These are phyloP conservation scores for Globisporangium acanthophoron DNA, from an alignment of 352 stramenopile genomes.

Conservation along the genomic window DNA sequence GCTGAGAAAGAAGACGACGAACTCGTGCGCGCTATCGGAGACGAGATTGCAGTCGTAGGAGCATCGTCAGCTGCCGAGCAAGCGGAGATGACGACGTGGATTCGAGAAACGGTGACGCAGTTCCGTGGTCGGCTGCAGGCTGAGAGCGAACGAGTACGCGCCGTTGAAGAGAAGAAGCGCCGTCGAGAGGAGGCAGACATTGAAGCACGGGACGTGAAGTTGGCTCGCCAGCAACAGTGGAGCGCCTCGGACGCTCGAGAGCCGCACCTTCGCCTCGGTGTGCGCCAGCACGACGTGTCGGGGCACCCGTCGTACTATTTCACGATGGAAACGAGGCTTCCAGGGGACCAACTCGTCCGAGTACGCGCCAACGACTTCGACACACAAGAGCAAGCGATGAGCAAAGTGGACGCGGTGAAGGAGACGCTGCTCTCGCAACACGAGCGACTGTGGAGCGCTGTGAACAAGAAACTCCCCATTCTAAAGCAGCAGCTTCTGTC, in stretches of 20 bases:
- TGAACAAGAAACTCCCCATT: neutral
- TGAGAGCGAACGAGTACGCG: neutral
- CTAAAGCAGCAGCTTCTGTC: conserved; percentile 5
- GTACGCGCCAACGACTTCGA: conserved; percentile 14
- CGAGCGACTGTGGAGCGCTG: neutral
- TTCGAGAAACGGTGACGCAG: conserved; percentile 8
- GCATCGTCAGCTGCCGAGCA: neutral
- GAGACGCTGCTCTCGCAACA: conserved; percentile 5
- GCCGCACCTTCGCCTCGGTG: conserved; percentile 13
- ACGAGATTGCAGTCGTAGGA: conserved; percentile 2
- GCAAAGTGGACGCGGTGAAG: conserved; percentile 12
- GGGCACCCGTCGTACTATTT: conserved; percentile 13
- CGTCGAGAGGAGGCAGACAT: neutral
- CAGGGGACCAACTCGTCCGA: conserved; percentile 7
- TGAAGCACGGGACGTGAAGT: neutral
- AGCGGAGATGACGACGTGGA: conserved; percentile 7
- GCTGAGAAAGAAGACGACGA: neutral
- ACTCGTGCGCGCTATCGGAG: conserved; percentile 6
- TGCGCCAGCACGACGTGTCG: conserved; percentile 5
- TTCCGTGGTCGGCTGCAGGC: neutral
- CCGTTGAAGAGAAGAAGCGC: neutral
- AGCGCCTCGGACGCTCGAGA: neutral
- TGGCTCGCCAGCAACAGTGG: neutral
- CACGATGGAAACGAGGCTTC: conserved; percentile 6
- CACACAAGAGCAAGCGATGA: conserved; percentile 12